phyloP scores from a whole-genome alignment of 768 basidiomycete species.

The Leucocoprinus sp. region DNA sequence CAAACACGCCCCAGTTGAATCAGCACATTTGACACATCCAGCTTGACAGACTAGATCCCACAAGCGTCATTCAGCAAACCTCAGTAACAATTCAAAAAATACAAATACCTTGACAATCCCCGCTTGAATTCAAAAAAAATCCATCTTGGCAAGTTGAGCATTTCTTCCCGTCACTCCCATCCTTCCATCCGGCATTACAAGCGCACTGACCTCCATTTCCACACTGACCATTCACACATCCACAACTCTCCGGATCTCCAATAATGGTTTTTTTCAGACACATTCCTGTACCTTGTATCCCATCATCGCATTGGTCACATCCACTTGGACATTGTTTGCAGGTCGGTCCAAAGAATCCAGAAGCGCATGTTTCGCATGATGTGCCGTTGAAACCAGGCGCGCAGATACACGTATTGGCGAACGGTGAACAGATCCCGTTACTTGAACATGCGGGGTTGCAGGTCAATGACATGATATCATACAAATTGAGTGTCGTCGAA shows the following conservation, averaged over 20 bases:
- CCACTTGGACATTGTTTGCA: slow-evolving; percentile 65
- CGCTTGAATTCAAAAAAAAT: slow-evolving; percentile 63
- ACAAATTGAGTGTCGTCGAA: slow-evolving; percentile 44
- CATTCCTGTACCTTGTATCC: slow-evolving; percentile 66
- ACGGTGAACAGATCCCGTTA: slow-evolving; percentile 55
- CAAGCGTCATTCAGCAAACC: slow-evolving; percentile 1
- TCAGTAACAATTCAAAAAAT: slow-evolving; percentile 9
- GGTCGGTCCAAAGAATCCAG: slow-evolving; percentile 66
- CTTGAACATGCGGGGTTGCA: slow-evolving; percentile 75
- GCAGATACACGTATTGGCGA: slow-evolving; percentile 66
- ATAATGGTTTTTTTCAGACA: slow-evolving; percentile 50
- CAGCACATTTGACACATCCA: slow-evolving; percentile 65
- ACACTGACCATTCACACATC: slow-evolving; percentile 79
- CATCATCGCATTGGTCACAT: slow-evolving; percentile 70
- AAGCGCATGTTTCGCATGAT: slow-evolving; percentile 70
- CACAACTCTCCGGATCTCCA: slow-evolving; percentile 59
- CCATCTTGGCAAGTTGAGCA: slow-evolving; percentile 71
- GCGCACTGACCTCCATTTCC: slow-evolving; percentile 58
- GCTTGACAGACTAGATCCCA: slow-evolving; percentile 51
- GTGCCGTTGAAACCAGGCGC: slow-evolving; percentile 67
- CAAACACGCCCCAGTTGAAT: slow-evolving; percentile 61
- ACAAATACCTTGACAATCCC: slow-evolving; percentile 61
- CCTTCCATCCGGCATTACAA: slow-evolving; percentile 73
- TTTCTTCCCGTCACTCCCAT: slow-evolving; percentile 60
- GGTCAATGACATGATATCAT: slow-evolving; percentile 62